Conservation (phyloP, 139 green algal species). For the Picochlorum sp. region DNA sequence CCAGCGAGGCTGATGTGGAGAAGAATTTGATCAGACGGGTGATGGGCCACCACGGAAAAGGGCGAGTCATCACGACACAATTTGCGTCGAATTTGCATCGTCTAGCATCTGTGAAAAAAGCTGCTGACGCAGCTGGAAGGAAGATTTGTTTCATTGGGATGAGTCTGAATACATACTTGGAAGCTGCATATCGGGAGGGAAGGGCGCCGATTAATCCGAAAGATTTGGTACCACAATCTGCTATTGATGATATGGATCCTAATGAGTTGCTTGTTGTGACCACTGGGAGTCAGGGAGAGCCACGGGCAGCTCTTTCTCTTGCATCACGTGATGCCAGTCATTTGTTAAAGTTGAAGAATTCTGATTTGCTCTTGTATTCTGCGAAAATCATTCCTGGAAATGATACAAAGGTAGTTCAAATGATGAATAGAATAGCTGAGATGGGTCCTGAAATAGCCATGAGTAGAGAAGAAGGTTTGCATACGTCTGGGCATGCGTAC, state of each 20-base stretch:
- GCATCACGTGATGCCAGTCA: constrained; percentile 58
- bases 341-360: constrained; percentile 66
- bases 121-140: constrained; percentile 80
- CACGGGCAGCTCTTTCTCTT: constrained; percentile 72
- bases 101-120: constrained; percentile 79
- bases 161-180: constrained; percentile 86
- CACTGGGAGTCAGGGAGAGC: constrained; percentile 77
- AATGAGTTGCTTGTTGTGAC: constrained; percentile 78
- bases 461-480: constrained; percentile 67
- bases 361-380: constrained; percentile 90
- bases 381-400: constrained; percentile 84
- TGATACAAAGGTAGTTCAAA: constrained; percentile 73
- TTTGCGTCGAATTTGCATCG: constrained; percentile 95
- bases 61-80: constrained; percentile 81
- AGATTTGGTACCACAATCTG: constrained; percentile 57
- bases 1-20: constrained; percentile 67
- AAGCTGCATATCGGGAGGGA: constrained; percentile 71
- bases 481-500: constrained; percentile 80
- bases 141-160: constrained; percentile 88
- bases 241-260: constrained; percentile 73
- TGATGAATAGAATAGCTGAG: constrained; percentile 89
- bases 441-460: constrained; percentile 68
- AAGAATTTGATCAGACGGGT: constrained; percentile 61
- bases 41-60: constrained; percentile 66
- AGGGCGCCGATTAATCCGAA: constrained; percentile 61